Base-by-base conservation (phyloP, 2,329 filamentous ascomycete genomes). In the Neurospora crassa region DNA sequence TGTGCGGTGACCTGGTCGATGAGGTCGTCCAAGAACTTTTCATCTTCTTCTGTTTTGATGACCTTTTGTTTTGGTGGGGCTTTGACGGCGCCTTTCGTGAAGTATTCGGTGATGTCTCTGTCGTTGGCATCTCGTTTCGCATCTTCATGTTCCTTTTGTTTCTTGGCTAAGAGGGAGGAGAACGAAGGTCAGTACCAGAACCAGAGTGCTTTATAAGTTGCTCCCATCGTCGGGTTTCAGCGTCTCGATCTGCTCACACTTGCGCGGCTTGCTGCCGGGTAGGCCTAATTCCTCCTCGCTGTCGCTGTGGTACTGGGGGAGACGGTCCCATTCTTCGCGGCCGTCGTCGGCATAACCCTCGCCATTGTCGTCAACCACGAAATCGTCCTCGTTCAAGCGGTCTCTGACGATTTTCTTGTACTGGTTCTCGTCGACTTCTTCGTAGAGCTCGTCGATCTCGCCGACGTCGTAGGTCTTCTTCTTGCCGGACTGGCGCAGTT, bases 321-420 rank as follows among this genome's bases (percentile, higher is more conserved):
- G 86, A 76, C 91, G 88, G 81, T 95, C 90, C 94, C 95, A 95
- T 77, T 98, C 96, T 82, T 97, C 94, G 70, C 96, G 91, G 73
- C 96, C 96, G 79, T 98, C 96, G 79, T 98, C 95, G 75, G 93
- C 95, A 78, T 99, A 99, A 45, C 96, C 95, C 79, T 95, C 93
- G 78, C 95, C 95, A 83, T 97, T 97, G 83, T 99, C 96, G 83
- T 98, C 96, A 72, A 99, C 94, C 69, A 99, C 95, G 78, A 99
- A 99, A 82, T 99, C 96, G 77, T 99, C 96, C 78, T 97, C 87
- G 78, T 98, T 92, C 69, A 99, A 85, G 67, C 96, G 91, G 71
- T 91, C 89, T 59, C 96, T 89, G 16, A 99, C 94, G 75, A 98
- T 91, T 80, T 96, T 96, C 84, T 97, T 97, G 85, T 99, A 99